Base-by-base conservation (phyloP, 2,329 filamentous ascomycete genomes). In the Epicoccum sorghinum region DNA sequence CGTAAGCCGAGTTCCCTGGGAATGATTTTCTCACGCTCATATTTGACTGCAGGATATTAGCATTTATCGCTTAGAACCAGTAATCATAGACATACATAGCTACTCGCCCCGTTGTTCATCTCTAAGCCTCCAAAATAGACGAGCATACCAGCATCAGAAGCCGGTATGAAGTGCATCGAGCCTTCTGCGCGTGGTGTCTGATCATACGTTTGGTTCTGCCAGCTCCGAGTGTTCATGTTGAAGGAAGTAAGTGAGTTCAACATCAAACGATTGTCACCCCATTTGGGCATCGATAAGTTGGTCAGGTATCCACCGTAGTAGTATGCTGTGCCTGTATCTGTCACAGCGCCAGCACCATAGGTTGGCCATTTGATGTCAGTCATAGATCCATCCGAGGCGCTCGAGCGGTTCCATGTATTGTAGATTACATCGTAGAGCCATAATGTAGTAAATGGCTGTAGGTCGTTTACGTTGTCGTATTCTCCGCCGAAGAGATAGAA, bases 401-500 rank as follows among this genome's bases (percentile, higher is more conserved):
- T 46, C 72, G 14, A 81, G 81, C 3, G 77, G 7, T 71, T 75
- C 84, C 85, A 87, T 14, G 77, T 71, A 56, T 85, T 72, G 54
- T 81, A 74, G 30, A 86, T 62, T 4, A 80, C 73, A 53, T 87
- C 84, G 67, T 83, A 87, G 4, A 76, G 73, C 68, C 81, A 83
- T 4, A 86, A 75, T 7, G 45, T 52, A 9, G 42, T 56, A n/a
- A 58, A 60, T 0, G 74, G 58, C 41, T 76, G 71, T 0, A 80
- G 79, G 7, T 52, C 41, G 1, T 74, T 48, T n/a, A 37, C 14
- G 8, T 42, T 52, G 6, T 52, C 45, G 22, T 81, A 82, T 60
- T 86, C 81, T 37, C 85, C 85, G 27, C 84, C 85, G 61, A 81
- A 87, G 1, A 84, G 72, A 64, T 85, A 86, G 39, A 88, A 78